Conservation (phyloP, 768 basidiomycete genomes). For the Lentinula lateritia region DNA sequence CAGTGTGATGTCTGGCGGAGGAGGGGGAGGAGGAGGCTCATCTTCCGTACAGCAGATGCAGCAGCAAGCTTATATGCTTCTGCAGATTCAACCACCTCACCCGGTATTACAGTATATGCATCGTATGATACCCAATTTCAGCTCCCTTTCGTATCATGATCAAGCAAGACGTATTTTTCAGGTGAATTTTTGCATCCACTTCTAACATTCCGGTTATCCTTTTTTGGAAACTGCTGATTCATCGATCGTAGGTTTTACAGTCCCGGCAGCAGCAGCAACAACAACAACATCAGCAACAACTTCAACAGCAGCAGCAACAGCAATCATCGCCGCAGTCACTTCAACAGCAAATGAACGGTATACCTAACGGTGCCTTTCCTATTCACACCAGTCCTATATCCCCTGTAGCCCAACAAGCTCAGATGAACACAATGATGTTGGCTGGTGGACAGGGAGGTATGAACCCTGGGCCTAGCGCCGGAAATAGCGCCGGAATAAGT, state of each 20-base stretch:
- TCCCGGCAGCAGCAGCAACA: constrained; percentile 18
- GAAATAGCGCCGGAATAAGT: constrained; percentile 3
- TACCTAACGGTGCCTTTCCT: not conserved
- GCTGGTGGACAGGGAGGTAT: constrained; percentile 10
- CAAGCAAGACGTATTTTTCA: constrained; percentile 62
- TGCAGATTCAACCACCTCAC: constrained; percentile 47
- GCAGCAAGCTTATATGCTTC: constrained; percentile 40
- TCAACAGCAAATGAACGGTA: constrained; percentile 9
- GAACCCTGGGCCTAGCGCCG: constrained; percentile 14
- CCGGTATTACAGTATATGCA: constrained; percentile 54
- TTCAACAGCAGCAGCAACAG: constrained; percentile 14
- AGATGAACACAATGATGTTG: constrained; percentile 15
- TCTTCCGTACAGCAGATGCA: constrained; percentile 12
- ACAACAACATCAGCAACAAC: constrained; percentile 10
- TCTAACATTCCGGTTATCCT: not conserved
- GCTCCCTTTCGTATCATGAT: constrained; percentile 36
- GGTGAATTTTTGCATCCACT: constrained; percentile 27
- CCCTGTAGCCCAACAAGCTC: constrained; percentile 1
- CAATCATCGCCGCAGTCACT: constrained; percentile 12
- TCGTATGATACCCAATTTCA: constrained; percentile 34
- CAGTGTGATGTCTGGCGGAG: not conserved
- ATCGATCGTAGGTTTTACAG: not conserved
- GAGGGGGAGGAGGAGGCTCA: constrained; percentile 14
- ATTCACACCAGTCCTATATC: constrained; percentile 12
- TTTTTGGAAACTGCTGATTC: not conserved